Evolutionary conservation across 148 eudicot species (phyloP).

Genomic region (Rhododendron griersonianum): DNA sequence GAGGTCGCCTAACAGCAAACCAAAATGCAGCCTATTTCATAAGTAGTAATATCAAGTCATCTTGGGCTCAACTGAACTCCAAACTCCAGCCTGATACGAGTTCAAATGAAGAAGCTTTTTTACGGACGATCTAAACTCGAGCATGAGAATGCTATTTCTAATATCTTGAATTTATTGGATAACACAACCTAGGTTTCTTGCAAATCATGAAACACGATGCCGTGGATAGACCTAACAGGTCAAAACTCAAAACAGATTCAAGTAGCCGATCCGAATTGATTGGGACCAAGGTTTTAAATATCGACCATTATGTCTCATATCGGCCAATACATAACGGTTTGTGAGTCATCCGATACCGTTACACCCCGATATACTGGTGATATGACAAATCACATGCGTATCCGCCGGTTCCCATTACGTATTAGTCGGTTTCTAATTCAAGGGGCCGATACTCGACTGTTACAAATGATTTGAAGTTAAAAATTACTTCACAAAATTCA

Average conservation of each 20-base stretch:
- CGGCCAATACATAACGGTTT: neutral
- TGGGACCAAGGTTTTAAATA: neutral
- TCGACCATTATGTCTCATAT: too few relatives aligned
- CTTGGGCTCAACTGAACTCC: neutral
- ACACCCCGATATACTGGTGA: neutral
- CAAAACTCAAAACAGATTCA: neutral
- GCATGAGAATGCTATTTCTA: neutral
- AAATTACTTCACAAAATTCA: neutral
- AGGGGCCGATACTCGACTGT: neutral
- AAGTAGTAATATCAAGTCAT: neutral
- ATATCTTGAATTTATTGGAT: neutral
- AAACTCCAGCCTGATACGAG: neutral
- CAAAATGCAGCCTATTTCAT: too few relatives aligned
- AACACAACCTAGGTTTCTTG: neutral
- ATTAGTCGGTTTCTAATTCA: neutral
- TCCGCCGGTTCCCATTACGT: neutral
- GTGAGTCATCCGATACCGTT: neutral
- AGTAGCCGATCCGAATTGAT: neutral
- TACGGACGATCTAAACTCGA: neutral
- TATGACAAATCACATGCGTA: neutral
- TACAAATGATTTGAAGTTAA: neutral
- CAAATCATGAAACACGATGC: neutral
- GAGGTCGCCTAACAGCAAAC: too few relatives aligned
- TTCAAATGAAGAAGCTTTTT: neutral
- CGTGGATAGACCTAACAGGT: neutral